Evolutionary conservation across 78 protist species (phyloP).

Genomic region (Tieghemostelium lacteum): DNA sequence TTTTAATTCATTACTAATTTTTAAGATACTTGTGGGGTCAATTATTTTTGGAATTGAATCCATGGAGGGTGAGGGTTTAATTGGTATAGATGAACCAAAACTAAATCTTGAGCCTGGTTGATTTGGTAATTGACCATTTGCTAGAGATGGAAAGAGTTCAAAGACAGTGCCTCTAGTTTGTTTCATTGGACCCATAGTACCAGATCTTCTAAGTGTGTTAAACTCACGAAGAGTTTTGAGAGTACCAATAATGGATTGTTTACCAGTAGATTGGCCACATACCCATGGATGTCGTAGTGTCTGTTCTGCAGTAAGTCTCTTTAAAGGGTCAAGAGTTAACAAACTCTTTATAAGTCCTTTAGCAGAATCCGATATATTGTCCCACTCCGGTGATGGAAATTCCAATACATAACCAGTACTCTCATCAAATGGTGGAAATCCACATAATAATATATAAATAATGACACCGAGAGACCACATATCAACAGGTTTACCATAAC

Average conservation of each 20-base stretch:
- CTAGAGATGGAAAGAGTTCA: slow-evolving; percentile 62
- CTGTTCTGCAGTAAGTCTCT: slow-evolving; percentile 75
- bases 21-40: neutral
- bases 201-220: slow-evolving; percentile 53
- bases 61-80: neutral
- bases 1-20: neutral
- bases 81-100: too few species aligned
- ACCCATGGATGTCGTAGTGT: slow-evolving; percentile 80
- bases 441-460: slow-evolving; percentile 89
- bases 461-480: slow-evolving; percentile 91
- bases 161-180: slow-evolving; percentile 58
- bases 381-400: slow-evolving; percentile 94
- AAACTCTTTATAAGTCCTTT: slow-evolving; percentile 56
- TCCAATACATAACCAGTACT: slow-evolving; percentile 90
- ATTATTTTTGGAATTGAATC: neutral
- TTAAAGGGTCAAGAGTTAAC: slow-evolving; percentile 46
- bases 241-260: slow-evolving; percentile 72
- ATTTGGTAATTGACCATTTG: too few species aligned
- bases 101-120: too few species aligned
- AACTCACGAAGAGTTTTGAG: slow-evolving; percentile 59
- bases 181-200: slow-evolving; percentile 66
- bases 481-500: slow-evolving; percentile 91
- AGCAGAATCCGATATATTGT: slow-evolving; percentile 82
- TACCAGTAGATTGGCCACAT: slow-evolving; percentile 22
- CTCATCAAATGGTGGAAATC: slow-evolving; percentile 93